These are phyloP conservation scores for Fusarium napiforme DNA, from an alignment of 2,329 filamentous ascomycete species.

Conservation along the genomic window DNA sequence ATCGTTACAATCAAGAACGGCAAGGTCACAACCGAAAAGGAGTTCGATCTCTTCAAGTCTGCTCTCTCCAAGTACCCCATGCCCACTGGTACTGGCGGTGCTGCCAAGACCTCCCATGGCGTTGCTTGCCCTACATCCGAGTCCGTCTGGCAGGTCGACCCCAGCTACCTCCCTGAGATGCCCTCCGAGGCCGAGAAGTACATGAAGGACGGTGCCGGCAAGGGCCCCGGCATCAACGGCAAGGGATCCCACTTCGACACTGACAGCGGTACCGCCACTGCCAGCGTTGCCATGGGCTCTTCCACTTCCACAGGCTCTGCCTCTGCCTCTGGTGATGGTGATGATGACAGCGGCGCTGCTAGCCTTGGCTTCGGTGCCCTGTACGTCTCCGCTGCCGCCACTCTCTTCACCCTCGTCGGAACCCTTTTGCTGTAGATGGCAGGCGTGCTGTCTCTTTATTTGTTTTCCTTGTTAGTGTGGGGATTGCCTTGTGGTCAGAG, in stretches of 20 bases:
- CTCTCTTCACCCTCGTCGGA: constrained; percentile 54
- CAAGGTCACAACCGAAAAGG: constrained; percentile 65
- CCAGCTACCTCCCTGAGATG: constrained; percentile 62
- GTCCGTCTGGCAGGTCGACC: constrained; percentile 62
- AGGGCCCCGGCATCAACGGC: constrained; percentile 64
- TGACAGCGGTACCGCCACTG: constrained; percentile 59
- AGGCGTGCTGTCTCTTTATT: constrained; percentile 7
- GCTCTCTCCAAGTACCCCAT: constrained; percentile 61
- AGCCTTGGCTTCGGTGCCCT: constrained; percentile 48
- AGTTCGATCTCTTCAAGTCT: constrained; percentile 68
- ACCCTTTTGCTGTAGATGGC: constrained; percentile 53
- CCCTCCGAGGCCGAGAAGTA: constrained; percentile 62
- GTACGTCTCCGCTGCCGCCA: constrained; percentile 49
- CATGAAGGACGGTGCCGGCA: constrained; percentile 64
- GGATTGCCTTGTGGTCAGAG: constrained; percentile 10
- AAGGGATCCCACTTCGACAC: constrained; percentile 64
- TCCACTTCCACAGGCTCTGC: constrained; percentile 45
- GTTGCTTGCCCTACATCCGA: constrained; percentile 62
- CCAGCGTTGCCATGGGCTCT: constrained; percentile 50
- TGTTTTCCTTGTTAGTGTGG: constrained; percentile 24
- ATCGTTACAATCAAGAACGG: constrained; percentile 73
- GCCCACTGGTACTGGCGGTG: constrained; percentile 63
- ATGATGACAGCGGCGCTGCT: constrained; percentile 49
- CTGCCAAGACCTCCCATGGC: constrained; percentile 58
- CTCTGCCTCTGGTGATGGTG: constrained; percentile 32